Evolutionary conservation across 305 asterid genomes (phyloP).

Genomic region (Fraxinus velutina): DNA sequence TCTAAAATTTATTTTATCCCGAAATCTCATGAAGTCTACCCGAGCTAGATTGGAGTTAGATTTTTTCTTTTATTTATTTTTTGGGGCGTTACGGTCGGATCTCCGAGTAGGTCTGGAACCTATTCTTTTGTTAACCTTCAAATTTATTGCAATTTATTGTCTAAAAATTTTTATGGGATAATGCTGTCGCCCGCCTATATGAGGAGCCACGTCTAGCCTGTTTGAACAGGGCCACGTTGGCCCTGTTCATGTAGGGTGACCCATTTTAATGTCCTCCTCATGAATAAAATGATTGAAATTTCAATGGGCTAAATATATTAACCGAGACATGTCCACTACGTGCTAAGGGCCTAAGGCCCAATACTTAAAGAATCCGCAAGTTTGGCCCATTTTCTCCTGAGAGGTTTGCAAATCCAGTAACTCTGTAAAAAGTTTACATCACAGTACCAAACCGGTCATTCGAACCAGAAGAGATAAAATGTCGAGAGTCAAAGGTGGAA

Average conservation of each 20-base stretch:
- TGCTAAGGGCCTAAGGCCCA: neutral
- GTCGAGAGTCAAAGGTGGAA: neutral
- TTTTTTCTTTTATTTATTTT: neutral
- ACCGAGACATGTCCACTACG: neutral
- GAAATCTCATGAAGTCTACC: neutral
- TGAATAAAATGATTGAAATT: neutral
- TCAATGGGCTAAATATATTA: neutral
- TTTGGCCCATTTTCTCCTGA: neutral
- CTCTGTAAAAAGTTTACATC: neutral
- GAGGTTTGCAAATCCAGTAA: neutral
- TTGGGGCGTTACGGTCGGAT: neutral
- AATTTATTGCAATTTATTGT: too few species aligned
- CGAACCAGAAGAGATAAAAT: neutral
- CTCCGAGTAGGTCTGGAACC: neutral
- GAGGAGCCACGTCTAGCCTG: too few species aligned
- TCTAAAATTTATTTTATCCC: neutral
- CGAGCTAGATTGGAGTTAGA: neutral
- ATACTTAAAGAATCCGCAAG: neutral
- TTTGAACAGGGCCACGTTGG: too few species aligned
- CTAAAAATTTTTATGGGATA: too few species aligned
- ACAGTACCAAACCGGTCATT: neutral
- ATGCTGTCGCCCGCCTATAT: too few species aligned
- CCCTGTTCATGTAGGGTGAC: too few species aligned
- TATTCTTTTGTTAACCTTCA: neutral
- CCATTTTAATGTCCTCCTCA: too few species aligned